Base-by-base conservation (phyloP, 495 filamentous ascomycete species). In the Aspergillus sclerotioniger region DNA sequence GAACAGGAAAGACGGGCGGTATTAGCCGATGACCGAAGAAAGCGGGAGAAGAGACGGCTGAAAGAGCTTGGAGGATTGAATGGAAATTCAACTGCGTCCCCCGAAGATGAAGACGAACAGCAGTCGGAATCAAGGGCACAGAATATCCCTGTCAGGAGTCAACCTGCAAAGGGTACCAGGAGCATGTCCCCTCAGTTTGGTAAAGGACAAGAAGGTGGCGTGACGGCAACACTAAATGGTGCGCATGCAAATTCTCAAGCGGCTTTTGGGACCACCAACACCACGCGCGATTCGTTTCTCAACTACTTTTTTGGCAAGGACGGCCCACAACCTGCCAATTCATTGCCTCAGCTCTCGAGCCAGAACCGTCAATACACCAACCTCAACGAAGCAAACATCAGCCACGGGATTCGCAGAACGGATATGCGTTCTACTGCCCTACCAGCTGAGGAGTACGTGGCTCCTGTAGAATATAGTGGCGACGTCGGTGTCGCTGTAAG, bases 301-400 rank as follows among this genome's bases (percentile, higher is more conserved):
- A 97, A 92, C 70, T 98, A 98, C 69, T 98, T 98, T 77, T 98
- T 98, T 65, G 92, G 94, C 51, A 96, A 98, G 62, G 93, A 98
- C 60, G 90, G 90, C 3, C 64, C 81, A 41, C 81, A 82, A 47
- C 66, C 66, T 41, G 62, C 68, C 33, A 68, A 70, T 20, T 61
- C 71, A 20, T 53, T 66, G 0, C 56, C 73, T 21, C 70, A 73
- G 29, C 48, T 70, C 35, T 57, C 71, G n/a, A 78, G 69, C 61
- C 79, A 79, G 20, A 75, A 70, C 45, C 79, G 90, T 59, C 89
- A 92, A 61, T 85, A 88, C 20, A 88, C 83, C 70, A 86, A 90
- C 65, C 80, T 81, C 19, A 77, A 81, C 28, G 93, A 97, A 62
- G 87, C 89, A 21, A 94, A 82, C 58, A 88, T 94, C 66, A 87